These are phyloP conservation scores for Kuraishia cidri DNA, from an alignment of 805 yeast species.

Conservation along the genomic window DNA sequence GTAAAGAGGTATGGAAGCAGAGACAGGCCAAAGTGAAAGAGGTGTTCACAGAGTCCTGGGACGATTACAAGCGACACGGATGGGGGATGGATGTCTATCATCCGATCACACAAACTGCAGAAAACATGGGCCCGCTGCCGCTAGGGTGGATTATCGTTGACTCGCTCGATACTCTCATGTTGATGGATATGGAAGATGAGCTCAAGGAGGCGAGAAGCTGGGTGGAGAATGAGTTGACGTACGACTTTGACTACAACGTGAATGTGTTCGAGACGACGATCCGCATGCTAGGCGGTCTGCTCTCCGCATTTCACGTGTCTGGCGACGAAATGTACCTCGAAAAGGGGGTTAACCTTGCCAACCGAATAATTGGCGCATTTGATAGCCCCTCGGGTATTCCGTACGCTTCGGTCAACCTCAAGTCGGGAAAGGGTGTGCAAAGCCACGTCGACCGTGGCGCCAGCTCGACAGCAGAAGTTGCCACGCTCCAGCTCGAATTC, in stretches of 20 bases:
- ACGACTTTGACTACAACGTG: constrained; percentile 65
- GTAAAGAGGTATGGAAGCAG: constrained; percentile 27
- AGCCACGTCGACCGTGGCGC: constrained; percentile 69
- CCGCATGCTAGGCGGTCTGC: constrained; percentile 88
- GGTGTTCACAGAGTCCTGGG: constrained; percentile 75
- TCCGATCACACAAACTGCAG: constrained; percentile 54
- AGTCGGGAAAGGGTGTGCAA: constrained; percentile 48
- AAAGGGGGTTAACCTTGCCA: constrained; percentile 75
- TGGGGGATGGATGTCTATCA: constrained; percentile 80
- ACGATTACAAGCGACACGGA: constrained; percentile 61
- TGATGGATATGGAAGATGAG: constrained; percentile 67
- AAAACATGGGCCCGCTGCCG: constrained; percentile 74
- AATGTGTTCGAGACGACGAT: constrained; percentile 92
- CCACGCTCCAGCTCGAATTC: constrained; percentile 81
- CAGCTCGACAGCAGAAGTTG: constrained; percentile 82
- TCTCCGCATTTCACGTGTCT: constrained; percentile 71
- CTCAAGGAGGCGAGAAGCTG: constrained; percentile 58
- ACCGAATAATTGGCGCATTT: constrained; percentile 63
- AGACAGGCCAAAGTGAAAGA: constrained; percentile 50
- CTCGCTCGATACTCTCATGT: constrained; percentile 69
- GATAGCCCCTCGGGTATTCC: constrained; percentile 64
- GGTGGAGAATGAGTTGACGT: constrained; percentile 63
- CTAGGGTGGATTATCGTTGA: constrained; percentile 93
- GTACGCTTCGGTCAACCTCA: constrained; percentile 67
- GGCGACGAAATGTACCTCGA: constrained; percentile 64